Conservation (phyloP, 2,329 filamentous ascomycete species). For the Onygena corvina region DNA sequence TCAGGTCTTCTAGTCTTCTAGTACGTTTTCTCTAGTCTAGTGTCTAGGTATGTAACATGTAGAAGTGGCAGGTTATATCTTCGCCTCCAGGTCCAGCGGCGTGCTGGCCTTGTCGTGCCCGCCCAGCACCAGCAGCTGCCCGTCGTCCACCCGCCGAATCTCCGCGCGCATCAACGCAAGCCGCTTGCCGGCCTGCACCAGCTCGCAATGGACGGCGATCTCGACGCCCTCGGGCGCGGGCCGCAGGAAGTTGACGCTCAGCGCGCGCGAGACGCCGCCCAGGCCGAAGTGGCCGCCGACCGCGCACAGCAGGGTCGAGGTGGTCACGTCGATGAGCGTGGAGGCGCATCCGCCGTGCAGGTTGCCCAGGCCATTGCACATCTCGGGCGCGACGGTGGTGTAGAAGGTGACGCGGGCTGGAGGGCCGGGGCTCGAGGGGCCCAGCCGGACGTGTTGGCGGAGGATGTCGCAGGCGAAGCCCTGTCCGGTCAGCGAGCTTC, state of each 20-base stretch:
- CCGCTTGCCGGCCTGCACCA: conserved; percentile 46
- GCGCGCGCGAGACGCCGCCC: conserved; percentile 53
- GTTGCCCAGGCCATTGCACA: conserved; percentile 86
- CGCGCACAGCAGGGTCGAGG: conserved; percentile 47
- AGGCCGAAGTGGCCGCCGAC: conserved; percentile 50
- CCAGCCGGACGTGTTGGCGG: conserved; percentile 26
- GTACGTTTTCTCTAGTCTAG: not conserved
- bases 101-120: conserved; percentile 55
- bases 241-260: conserved; percentile 56
- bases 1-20: too few species aligned
- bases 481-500: conserved; percentile 16
- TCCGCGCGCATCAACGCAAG: conserved; percentile 44
- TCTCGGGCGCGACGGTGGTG: conserved; percentile 61
- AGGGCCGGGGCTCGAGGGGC: conserved; percentile 27
- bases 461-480: conserved; percentile 23
- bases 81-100: conserved; percentile 16
- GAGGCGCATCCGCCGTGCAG: conserved; percentile 71
- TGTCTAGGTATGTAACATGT: not conserved
- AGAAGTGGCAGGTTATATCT: conserved; percentile 9
- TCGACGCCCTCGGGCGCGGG: conserved; percentile 44
- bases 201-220: conserved; percentile 45
- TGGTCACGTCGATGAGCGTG: conserved; percentile 56
- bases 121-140: conserved; percentile 44
- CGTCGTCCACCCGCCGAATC: conserved; percentile 44
- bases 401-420: conserved; percentile 26